Percentiles rank a stretch among this genome's conserved stretches.
Evolutionary conservation across 495 filamentous ascomycete species (phyloP).

Genomic region (Daldinia childiae): DNA sequence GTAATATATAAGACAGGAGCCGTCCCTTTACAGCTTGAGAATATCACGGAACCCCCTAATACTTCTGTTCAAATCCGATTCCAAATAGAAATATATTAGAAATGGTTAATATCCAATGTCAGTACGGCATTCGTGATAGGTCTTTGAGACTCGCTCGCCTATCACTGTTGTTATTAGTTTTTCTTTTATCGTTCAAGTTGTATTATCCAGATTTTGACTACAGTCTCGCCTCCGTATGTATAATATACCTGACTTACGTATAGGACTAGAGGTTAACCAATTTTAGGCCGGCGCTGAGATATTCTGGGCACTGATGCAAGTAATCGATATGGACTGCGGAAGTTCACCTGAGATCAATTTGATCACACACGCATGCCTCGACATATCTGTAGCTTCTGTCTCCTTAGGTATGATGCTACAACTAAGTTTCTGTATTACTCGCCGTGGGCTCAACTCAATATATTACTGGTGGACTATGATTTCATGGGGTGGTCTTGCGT

Average conservation of each 20-base stretch:
- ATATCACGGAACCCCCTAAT: too few relatives aligned
- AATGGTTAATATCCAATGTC: neutral
- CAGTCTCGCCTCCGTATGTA: neutral
- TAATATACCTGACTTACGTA: too few relatives aligned
- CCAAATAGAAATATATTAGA: too few relatives aligned
- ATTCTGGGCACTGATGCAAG: neutral
- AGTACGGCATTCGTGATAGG: neutral
- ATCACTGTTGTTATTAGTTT: neutral
- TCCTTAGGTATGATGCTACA: neutral
- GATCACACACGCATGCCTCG: neutral
- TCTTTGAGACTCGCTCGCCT: neutral
- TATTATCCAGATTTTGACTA: neutral
- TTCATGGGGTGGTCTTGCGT: neutral
- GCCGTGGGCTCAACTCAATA: neutral
- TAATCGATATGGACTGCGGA: neutral
- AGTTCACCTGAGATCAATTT: neutral
- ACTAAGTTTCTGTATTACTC: neutral
- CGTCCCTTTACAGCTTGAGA: too few relatives aligned
- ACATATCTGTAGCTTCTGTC: neutral
- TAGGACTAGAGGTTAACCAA: neutral
- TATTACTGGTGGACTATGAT: neutral
- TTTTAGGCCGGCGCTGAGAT: neutral
- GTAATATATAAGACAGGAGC: too few relatives aligned
- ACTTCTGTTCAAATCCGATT: too few relatives aligned
- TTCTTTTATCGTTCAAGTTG: neutral